Evolutionary conservation across 1,284 basidiomycete genomes (phyloP), one percentile per base, ranked within the genome.

Genomic region (Neolentinus lepideus): DNA sequence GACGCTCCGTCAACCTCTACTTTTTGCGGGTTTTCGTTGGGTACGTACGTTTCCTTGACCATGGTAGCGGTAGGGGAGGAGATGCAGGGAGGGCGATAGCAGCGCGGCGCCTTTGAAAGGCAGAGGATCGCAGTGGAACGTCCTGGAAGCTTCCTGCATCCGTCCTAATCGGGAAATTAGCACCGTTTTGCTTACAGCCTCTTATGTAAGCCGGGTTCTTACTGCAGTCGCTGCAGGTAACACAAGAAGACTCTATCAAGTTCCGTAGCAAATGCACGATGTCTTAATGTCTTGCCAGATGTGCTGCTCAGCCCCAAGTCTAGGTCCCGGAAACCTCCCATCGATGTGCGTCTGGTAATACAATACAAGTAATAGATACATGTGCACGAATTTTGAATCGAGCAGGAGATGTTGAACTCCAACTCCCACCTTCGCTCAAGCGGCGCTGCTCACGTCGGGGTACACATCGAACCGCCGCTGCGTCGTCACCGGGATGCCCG

Each of bases 401-500:
- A n/a, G n/a, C n/a, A n/a, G n/a, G n/a, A n/a, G n/a, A n/a, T n/a
- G n/a, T n/a, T n/a, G n/a, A n/a, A n/a, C n/a, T n/a, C n/a, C n/a
- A n/a, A n/a, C n/a, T n/a, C n/a, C n/a, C n/a, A n/a, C n/a, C n/a
- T n/a, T n/a, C n/a, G n/a, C n/a, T n/a, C n/a, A n/a, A n/a, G n/a
- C n/a, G n/a, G 24, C 47, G 9, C 25, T 26, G 22, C 75, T 79
- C 51, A 95, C 83, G 67, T 95, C 88, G 3, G 80, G 75, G 67
- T 97, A 98, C 53, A 96, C 91, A 71, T 96, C 94, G 67, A 96
- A 97, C 56, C 94, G 81, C 57, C 94, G 74, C 70, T 98, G 95
- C 22, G 75, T 80, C 0, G 91, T 94, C 19, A 98, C 90, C 12
- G 94, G 94, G 56, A 96, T 90, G 12, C 90, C 90, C 54, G 80